These are phyloP conservation scores for Suillus discolor DNA, from an alignment of 768 basidiomycete genomes.

Conservation along the genomic window DNA sequence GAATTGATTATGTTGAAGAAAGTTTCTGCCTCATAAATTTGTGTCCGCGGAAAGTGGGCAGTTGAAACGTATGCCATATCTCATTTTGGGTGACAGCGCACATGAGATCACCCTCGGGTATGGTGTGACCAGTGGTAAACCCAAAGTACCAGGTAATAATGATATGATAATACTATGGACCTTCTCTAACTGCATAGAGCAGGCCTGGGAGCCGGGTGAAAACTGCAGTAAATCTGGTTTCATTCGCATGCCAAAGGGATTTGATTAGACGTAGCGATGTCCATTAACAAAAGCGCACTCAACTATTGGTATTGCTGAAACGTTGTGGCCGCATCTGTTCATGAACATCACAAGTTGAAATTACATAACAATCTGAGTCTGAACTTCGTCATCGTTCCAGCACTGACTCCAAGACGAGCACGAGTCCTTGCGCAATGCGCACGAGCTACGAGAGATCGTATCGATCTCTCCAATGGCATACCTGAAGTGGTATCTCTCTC, in stretches of 20 bases:
- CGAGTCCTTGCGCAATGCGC: neutral
- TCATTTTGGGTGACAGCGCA: neutral
- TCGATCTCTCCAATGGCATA: constrained; percentile 4
- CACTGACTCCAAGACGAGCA: too few species aligned
- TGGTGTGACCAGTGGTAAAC: neutral
- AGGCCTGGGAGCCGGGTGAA: neutral
- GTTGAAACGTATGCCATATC: too few species aligned
- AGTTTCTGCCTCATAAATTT: neutral
- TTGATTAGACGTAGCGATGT: too few species aligned
- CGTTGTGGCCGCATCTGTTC: neutral
- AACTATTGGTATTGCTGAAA: too few species aligned
- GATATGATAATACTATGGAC: too few species aligned
- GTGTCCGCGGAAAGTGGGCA: neutral
- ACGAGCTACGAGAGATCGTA: too few species aligned
- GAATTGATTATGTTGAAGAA: neutral
- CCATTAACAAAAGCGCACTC: too few species aligned
- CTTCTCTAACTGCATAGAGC: neutral
- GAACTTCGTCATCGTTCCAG: too few species aligned
- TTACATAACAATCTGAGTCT: neutral
- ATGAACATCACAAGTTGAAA: neutral
- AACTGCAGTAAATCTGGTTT: too few species aligned
- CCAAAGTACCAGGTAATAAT: neutral
- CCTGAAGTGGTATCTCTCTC: constrained; percentile 65
- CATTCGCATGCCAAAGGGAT: too few species aligned
- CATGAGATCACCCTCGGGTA: neutral